Evolutionary conservation across 106 monocot genomes (phyloP), one percentile per base, ranked within the genome.

Genomic region (Apostasia ramifera): DNA sequence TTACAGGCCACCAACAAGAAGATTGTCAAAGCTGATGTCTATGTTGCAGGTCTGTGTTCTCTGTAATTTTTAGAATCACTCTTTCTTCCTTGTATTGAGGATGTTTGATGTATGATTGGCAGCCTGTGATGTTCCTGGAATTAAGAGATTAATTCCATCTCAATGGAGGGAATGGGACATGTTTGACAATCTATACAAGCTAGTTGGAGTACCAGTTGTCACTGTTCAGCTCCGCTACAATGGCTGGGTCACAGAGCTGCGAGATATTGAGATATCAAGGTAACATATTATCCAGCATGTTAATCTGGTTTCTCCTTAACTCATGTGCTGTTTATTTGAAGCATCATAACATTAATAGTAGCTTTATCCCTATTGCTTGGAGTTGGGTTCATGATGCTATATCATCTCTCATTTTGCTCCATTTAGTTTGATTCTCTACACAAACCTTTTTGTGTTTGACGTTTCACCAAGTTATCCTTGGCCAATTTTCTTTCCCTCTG

Each of bases 41-140:
- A 97, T 75, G 84, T 97, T 74, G 95, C 92, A 86, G 95, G 95
- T 97, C 47, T 76, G 82, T 66, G 42, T n/a, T 39, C 40, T 53
- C 0, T 74, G 9, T 60, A 40, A 11, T 72, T 72, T 40, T 70
- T 44, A 49, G 9, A 5, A 48, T 48, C 1, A 47, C 59, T 57
- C n/a, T n/a, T n/a, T n/a, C n/a, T 48, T 1, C 55, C 39, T 73
- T 73, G 73, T 63, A 43, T 48, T 64, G 49, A 66, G 63, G 37
- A 58, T 41, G 44, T 64, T 66, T 69, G 55, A 40, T 14, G 1
- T 66, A 26, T 68, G 8, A 6, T 43, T 84, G 66, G 39, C 82
- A 97, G 95, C 95, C 11, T 97, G 92, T 75, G 95, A 97, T 85
- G 92, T 97, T 44, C 95, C 95, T 80, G 95, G 95, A 61, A 97